phyloP scores from a whole-genome alignment of 208 protist genomes.

The Willaertia magna region DNA sequence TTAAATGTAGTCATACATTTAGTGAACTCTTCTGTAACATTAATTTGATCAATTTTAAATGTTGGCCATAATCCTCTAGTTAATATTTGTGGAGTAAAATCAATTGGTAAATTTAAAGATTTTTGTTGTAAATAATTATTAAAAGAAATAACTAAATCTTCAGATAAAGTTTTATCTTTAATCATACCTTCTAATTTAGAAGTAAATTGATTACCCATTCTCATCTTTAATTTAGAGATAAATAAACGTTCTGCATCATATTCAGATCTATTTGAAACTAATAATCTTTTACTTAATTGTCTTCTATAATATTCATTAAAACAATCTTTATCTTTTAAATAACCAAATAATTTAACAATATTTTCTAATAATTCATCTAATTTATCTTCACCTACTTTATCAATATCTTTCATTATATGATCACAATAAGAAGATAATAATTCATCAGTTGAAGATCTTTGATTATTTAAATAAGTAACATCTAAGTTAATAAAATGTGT shows the following conservation, averaged over 20 bases:
- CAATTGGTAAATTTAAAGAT: neutral
- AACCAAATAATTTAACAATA: conserved; percentile 48
- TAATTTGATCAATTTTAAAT: conserved; percentile 24
- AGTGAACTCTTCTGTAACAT: conserved; percentile 29
- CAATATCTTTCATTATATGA: neutral
- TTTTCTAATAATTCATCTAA: conserved; percentile 45
- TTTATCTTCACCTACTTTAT: conserved; percentile 39
- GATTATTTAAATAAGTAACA: neutral
- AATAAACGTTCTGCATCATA: conserved; percentile 53
- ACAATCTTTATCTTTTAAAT: conserved; percentile 61
- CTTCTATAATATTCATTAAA: conserved; percentile 71
- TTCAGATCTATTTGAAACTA: conserved; percentile 34
- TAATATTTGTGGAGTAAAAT: conserved; percentile 51
- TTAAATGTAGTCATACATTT: conserved; percentile 43
- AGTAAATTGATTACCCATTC: conserved; percentile 64
- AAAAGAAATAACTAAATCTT: neutral
- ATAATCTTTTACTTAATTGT: conserved; percentile 61
- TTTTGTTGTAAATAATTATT: neutral
- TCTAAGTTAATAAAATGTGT: neutral
- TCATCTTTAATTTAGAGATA: conserved; percentile 64
- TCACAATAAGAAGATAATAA: neutral
- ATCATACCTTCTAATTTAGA: conserved; percentile 70
- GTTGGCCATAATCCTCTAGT: conserved; percentile 68
- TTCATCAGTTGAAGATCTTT: neutral
- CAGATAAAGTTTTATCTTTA: conserved; percentile 8